Base-by-base conservation (phyloP, 1,139 yeast genomes). In the Arxiozyma heterogenica region DNA sequence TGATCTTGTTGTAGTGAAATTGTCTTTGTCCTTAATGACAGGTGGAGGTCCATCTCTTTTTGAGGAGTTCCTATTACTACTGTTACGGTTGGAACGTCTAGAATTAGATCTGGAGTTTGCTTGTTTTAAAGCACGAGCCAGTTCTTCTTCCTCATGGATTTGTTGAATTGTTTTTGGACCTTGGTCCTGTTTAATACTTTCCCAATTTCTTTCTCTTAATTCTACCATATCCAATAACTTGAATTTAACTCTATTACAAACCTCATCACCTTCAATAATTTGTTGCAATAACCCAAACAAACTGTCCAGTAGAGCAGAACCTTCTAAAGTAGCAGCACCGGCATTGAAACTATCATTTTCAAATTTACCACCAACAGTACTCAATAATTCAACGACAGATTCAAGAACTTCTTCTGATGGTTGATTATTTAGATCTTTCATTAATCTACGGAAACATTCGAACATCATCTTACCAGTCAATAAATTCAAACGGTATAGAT, bases 151-250 rank as follows among this genome's bases (percentile, higher is more conserved):
- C 65, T 83, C 84, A 70, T 93, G 98, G 65, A 93, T 89, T 73
- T 91, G 94, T 56, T 84, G 80, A 63, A 93, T 83, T 12, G 97
- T 93, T 77, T 90, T 91, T 66, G 98, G 98, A 52, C 98, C 98
- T 65, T 83, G 81, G 55, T 80, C 80, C 62, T 77, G 78, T 55
- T 69, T 68, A 43, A 76, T 73, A 53, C 76, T 76, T 64, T 73
- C 74, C 73, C 73, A 69, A 51, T 64, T 55, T 49, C 67, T 71
- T 57, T 75, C 75, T 72, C 95, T 83, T 65, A 88, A 75, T 66
- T 93, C 98, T 68, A 81, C 80, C 63, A 93, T 81, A 74, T 93
- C 98, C 83, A 90, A 75, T 67, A 93, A 80, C 83, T 84, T 87
- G 73, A 90, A 93, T 71, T 79, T 83, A 64, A 93, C 79, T 77